A percentile compares a stretch with the other conserved stretches of the same genome.
Conservation (phyloP, 2,329 filamentous ascomycete genomes). For the Paraphaeosphaeria sporulosa region DNA sequence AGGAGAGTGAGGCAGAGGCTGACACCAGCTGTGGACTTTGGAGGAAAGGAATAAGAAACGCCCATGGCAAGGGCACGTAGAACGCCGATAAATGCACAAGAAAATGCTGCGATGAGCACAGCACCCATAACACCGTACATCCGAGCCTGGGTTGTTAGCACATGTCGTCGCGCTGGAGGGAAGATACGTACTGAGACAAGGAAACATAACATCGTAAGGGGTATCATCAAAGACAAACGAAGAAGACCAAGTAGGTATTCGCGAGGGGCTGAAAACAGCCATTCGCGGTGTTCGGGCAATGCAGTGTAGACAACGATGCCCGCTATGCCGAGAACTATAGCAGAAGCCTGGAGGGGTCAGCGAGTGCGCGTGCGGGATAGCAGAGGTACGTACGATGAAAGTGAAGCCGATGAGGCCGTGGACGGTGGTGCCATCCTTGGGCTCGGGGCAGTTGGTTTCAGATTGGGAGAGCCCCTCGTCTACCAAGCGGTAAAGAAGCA, state of each 20-base stretch:
- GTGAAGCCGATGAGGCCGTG: constrained; percentile 38
- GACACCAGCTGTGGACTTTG: constrained; percentile 42
- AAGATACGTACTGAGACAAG: constrained; percentile 40
- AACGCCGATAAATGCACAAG: constrained; percentile 44
- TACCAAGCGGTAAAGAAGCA: constrained; percentile 36
- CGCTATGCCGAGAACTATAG: constrained; percentile 37
- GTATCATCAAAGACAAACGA: constrained; percentile 48
- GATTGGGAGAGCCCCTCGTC: constrained; percentile 34
- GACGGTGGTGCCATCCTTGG: constrained; percentile 38
- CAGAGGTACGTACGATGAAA: constrained; percentile 31
- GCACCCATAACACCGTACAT: constrained; percentile 45
- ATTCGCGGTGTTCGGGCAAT: constrained; percentile 45
- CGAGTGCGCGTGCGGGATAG: background rate
- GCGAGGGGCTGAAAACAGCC: constrained; percentile 42
- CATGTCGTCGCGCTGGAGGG: background rate
- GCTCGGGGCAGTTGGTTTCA: constrained; percentile 34
- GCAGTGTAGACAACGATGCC: constrained; percentile 39
- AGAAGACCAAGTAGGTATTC: constrained; percentile 45
- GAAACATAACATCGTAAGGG: constrained; percentile 48
- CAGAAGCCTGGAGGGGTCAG: constrained; percentile 40
- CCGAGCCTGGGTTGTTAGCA: constrained; percentile 37
- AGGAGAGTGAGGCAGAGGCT: constrained; percentile 39
- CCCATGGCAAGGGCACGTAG: constrained; percentile 41
- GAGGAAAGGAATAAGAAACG: constrained; percentile 44
- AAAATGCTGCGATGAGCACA: constrained; percentile 42